phyloP scores from a whole-genome alignment of 2,329 filamentous ascomycete genomes.

The Exophiala xenobiotica region DNA sequence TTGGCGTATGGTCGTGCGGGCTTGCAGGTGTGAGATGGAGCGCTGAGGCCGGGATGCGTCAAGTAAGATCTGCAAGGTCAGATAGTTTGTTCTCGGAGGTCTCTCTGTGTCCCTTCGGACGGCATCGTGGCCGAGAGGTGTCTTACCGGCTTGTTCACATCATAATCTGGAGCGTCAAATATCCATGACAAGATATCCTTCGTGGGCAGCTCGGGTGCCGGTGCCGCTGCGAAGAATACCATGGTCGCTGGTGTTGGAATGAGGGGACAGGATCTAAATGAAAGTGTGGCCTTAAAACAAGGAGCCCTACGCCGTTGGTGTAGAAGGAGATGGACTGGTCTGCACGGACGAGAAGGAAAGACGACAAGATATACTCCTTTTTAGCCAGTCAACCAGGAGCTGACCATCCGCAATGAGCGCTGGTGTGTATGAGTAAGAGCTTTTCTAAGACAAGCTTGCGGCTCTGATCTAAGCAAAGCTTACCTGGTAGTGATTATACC shows the following conservation, averaged over 20 bases:
- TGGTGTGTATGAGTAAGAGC: too few species aligned
- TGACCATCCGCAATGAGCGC: too few species aligned
- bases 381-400: too few species aligned
- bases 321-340: too few species aligned
- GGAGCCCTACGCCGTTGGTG: too few species aligned
- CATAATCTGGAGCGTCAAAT: constrained; percentile 51
- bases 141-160: constrained; percentile 49
- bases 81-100: not conserved
- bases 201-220: constrained; percentile 40
- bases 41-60: constrained; percentile 45
- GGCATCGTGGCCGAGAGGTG: not conserved
- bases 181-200: constrained; percentile 57
- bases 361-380: too few species aligned
- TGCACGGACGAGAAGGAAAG: too few species aligned
- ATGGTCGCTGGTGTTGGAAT: not conserved
- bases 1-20: constrained; percentile 41
- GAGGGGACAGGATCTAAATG: not conserved
- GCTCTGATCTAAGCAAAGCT: too few species aligned
- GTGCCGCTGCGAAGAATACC: constrained; percentile 6
- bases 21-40: constrained; percentile 15
- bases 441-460: too few species aligned
- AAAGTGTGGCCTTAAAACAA: too few species aligned
- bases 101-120: too few species aligned
- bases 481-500: too few species aligned
- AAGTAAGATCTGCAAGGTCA: constrained; percentile 45